phyloP scores from a whole-genome alignment of 805 yeast species.

The Zygoascus flipseniorum region DNA sequence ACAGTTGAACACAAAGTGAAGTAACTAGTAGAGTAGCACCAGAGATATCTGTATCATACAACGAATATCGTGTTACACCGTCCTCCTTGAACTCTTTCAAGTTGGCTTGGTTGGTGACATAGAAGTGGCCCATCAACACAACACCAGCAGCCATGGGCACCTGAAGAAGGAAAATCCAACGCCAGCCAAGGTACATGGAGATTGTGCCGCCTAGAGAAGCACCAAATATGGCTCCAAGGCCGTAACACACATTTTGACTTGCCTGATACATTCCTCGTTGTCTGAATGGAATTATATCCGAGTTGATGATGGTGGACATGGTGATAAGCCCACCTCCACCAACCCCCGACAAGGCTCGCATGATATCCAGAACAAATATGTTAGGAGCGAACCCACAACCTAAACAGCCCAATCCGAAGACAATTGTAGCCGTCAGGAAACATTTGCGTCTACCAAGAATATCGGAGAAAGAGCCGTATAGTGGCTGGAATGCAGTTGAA shows the following conservation, averaged over 20 bases:
- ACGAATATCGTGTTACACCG: background rate
- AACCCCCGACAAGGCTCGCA: constrained; percentile 12
- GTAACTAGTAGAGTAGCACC: constrained; percentile 7
- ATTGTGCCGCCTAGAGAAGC: constrained; percentile 49
- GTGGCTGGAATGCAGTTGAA: constrained; percentile 58
- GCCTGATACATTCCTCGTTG: constrained; percentile 47
- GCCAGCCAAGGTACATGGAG: constrained; percentile 24
- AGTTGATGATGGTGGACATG: constrained; percentile 20
- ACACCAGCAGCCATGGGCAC: constrained; percentile 7
- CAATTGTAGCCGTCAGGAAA: constrained; percentile 25
- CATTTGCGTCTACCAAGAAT: constrained; percentile 30
- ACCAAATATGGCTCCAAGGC: constrained; percentile 54
- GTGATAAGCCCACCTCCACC: constrained; percentile 14
- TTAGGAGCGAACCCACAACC: constrained; percentile 10
- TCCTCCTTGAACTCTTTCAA: background rate
- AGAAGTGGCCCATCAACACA: constrained; percentile 4
- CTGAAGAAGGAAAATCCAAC: constrained; percentile 11
- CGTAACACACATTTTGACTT: constrained; percentile 51
- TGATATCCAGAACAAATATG: constrained; percentile 8
- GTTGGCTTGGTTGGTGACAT: constrained; percentile 3
- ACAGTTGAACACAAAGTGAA: constrained; percentile 5
- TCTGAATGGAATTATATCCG: constrained; percentile 27
- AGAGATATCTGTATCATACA: constrained; percentile 1
- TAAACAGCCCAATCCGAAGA: constrained; percentile 9
- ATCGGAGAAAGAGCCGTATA: constrained; percentile 59